Evolutionary conservation across 1,284 basidiomycete species (phyloP).

Genomic region (Rhodotorula sp.): DNA sequence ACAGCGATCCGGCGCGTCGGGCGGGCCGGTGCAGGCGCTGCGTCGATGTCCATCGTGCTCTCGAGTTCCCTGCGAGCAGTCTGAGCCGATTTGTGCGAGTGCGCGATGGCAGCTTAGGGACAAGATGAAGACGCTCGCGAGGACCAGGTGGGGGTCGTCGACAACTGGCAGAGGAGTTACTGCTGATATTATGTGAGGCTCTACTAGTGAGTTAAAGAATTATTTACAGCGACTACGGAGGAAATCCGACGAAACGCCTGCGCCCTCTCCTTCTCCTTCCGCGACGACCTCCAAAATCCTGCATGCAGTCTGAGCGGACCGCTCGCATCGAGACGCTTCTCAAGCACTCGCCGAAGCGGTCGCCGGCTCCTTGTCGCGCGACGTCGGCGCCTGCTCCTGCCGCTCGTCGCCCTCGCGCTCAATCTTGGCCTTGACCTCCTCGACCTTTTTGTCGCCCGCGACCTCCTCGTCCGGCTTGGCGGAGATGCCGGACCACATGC

Average conservation of each 20-base stretch:
- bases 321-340: too few species aligned
- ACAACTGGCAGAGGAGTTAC: too few species aligned
- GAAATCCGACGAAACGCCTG: too few species aligned
- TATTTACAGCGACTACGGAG: too few species aligned
- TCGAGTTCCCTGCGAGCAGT: neutral
- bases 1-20: slow-evolving; percentile 51
- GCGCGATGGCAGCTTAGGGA: neutral
- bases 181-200: too few species aligned
- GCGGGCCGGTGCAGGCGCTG: neutral
- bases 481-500: slow-evolving; percentile 26
- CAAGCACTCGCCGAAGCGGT: too few species aligned
- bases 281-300: too few species aligned
- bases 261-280: too few species aligned
- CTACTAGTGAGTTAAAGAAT: too few species aligned
- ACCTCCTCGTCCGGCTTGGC: slow-evolving; percentile 31
- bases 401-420: neutral
- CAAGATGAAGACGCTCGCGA: neutral
- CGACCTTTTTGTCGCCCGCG: slow-evolving; percentile 18
- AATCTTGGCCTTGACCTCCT: slow-evolving; percentile 3
- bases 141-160: too few species aligned
- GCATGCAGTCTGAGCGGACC: too few species aligned
- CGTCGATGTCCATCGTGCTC: slow-evolving; percentile 20
- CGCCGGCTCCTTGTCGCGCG: neutral
- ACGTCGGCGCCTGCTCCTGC: neutral
- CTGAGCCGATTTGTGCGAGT: too few species aligned